Base-by-base conservation (phyloP, 331 rosid genomes). In the Quercus tomentella region DNA sequence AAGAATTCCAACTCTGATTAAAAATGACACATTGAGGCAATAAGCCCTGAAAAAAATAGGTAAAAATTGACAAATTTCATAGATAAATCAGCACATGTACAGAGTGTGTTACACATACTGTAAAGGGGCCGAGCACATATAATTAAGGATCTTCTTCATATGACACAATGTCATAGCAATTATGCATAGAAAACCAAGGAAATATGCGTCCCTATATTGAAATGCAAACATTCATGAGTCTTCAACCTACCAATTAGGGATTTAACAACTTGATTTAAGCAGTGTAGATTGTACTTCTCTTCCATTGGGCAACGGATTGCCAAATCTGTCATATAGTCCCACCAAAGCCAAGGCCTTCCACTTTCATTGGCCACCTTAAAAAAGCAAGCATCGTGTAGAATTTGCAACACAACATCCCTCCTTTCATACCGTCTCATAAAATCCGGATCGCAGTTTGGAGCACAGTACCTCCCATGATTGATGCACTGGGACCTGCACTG, bases 281-380 rank as follows among this genome's bases (percentile, higher is more conserved):
- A 95, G 4, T 89, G 97, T 81, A 84, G 87, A 4, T 70, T 82
- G 85, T 86, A 95, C 82, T 88, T 93, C 2, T 90, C 88, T 77
- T 74, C 91, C 99, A 95, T 93, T 52, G 96, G 97, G 83, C 98
- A 95, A 74, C 97, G 98, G 35, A 95, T 93, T 20, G 97, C 83
- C 73, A 95, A 93, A 82, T 95, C 99, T 5, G 94, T 90, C 75
- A 91, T 96, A 80, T 93, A 93, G 87, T 93, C 96, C 99, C 99
- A 95, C 99, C 99, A 95, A 65, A 90, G 94, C 99, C 99, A 95
- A 8, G 99, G 97, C 80, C 73, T 95, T 84, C 96, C 96, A 85
- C 93, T 89, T 84, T 91, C 99, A 84, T 93, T 91, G 54, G 96
- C 94, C 84, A 93, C 98, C 85, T 86, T 93, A 76, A 76, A 91